Conservation (phyloP, 257 asterid genomes). For the Datura wrightii region DNA sequence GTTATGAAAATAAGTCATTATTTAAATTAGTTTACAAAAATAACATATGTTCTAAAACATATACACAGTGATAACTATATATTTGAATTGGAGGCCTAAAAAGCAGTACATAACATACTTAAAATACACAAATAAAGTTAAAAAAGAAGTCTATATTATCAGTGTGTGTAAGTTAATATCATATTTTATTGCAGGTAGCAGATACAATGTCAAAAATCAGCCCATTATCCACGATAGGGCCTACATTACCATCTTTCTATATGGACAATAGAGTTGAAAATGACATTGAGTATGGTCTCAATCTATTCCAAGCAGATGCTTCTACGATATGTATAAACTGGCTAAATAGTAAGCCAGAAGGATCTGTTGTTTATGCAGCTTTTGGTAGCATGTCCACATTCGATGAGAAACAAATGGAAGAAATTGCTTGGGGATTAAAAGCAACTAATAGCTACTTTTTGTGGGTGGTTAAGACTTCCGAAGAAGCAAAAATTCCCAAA, state of each 20-base stretch:
- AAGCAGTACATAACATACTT: too few relatives aligned
- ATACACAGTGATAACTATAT: too few relatives aligned
- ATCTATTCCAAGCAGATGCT: slow-evolving; percentile 56
- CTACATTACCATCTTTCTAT: slow-evolving; percentile 74
- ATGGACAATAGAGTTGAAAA: slow-evolving; percentile 59
- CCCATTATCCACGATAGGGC: slow-evolving; percentile 66
- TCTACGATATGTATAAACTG: slow-evolving; percentile 47
- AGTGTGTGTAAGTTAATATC: too few relatives aligned
- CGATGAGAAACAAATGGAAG: slow-evolving; percentile 57
- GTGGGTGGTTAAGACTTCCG: slow-evolving; percentile 62
- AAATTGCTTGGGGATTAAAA: slow-evolving; percentile 58
- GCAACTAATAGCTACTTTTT: slow-evolving; percentile 51
- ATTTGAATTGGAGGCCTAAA: too few relatives aligned
- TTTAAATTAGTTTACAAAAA: too few relatives aligned
- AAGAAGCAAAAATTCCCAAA: slow-evolving; percentile 49
- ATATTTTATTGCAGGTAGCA: slow-evolving; percentile 44
- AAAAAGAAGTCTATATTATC: too few relatives aligned
- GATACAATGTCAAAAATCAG: slow-evolving; percentile 56
- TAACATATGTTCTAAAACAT: too few relatives aligned
- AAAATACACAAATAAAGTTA: too few relatives aligned
- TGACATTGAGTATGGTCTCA: slow-evolving; percentile 56
- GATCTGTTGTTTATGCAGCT: slow-evolving; percentile 71
- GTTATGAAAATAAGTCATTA: too few relatives aligned
- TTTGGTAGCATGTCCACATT: slow-evolving; percentile 79
- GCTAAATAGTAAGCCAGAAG: slow-evolving; percentile 59